Evolutionary conservation across 2,329 filamentous ascomycete genomes (phyloP), one percentile per base, ranked within the genome.

Genomic region (Curvularia sp.): DNA sequence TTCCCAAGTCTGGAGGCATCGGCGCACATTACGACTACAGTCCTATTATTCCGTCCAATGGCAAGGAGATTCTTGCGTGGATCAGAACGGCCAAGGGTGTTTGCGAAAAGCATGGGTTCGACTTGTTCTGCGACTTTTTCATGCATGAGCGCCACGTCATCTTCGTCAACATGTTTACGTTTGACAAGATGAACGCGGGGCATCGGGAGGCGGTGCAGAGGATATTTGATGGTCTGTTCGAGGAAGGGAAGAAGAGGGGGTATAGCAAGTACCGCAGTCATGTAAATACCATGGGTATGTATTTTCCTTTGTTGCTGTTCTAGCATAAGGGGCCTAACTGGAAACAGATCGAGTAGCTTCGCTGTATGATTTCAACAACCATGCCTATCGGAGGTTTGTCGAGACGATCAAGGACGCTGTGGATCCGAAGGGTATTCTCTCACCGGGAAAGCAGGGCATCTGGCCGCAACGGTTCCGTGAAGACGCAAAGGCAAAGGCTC

Each of bases 91-190:
- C 79, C 34, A 78, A 80, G 60, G 71, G 67, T 45, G 72, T 80
- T n/a, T 80, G 77, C 54, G 79, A 80, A 56, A 71, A 71, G 7
- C 73, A 80, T 28, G 74, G 73, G 0, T 78, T 81, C 49, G 81
- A 83, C 59, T 65, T 81, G 21, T 75, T 80, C 58, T 80, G 78
- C 58, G 81, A 82, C 55, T 82, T 82, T 68, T 82, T 82, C 69
- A 80, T 83, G 78, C 77, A 81, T 48, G 79, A 82, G 59, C 71
- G 79, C 1, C 79, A 81, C 46, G 77, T 80, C 8, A 78, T 82
- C 32, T 77, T 81, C 42, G 79, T 81, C 59, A 81, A 80, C 57
- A 82, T 82, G 79, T 78, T 81, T 55, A 78, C 76, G 4, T 82
- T 80, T 56, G 80, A 82, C 61, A 81, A 82, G 67, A 78, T 75